phyloP scores from a whole-genome alignment of 768 basidiomycete species.

The Galerina sulciceps region DNA sequence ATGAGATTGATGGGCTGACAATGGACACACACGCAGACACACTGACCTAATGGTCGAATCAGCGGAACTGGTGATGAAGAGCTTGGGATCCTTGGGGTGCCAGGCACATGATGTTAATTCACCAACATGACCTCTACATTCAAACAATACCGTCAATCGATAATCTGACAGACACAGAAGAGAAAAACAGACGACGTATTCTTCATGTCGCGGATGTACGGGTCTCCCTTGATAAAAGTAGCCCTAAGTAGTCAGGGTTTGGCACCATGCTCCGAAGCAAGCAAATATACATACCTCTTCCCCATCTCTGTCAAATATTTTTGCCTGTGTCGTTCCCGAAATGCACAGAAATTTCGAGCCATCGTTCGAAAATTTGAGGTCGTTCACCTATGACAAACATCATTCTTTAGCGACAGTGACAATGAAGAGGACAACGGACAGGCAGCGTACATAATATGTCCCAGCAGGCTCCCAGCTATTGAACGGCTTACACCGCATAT shows the following conservation, averaged over 20 bases:
- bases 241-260: slow-evolving; percentile 63
- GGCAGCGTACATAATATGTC: slow-evolving; percentile 79
- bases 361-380: slow-evolving; percentile 87
- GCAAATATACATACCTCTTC: slow-evolving; percentile 62
- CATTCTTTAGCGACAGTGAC: slow-evolving; percentile 5
- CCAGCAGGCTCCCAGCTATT: slow-evolving; percentile 95
- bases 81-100: slow-evolving; percentile 86
- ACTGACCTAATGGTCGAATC: slow-evolving; percentile 91
- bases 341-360: slow-evolving; percentile 86
- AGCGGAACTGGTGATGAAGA: slow-evolving; percentile 92
- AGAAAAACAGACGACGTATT: slow-evolving; percentile 81
- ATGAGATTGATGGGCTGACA: background rate
- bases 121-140: slow-evolving; percentile 86
- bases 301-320: slow-evolving; percentile 90
- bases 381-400: slow-evolving; percentile 68
- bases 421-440: slow-evolving; percentile 10
- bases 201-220: slow-evolving; percentile 98
- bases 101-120: slow-evolving; percentile 90
- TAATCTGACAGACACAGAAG: slow-evolving; percentile 4
- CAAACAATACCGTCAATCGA: slow-evolving; percentile 5
- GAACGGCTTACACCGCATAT: slow-evolving; percentile 87
- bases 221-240: slow-evolving; percentile 91
- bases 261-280: slow-evolving; percentile 35
- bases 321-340: slow-evolving; percentile 87
- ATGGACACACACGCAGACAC: slow-evolving; percentile 39